These are phyloP conservation scores for Phialocephala sp. DNA, from an alignment of 2,329 filamentous ascomycete genomes.

Conservation along the genomic window DNA sequence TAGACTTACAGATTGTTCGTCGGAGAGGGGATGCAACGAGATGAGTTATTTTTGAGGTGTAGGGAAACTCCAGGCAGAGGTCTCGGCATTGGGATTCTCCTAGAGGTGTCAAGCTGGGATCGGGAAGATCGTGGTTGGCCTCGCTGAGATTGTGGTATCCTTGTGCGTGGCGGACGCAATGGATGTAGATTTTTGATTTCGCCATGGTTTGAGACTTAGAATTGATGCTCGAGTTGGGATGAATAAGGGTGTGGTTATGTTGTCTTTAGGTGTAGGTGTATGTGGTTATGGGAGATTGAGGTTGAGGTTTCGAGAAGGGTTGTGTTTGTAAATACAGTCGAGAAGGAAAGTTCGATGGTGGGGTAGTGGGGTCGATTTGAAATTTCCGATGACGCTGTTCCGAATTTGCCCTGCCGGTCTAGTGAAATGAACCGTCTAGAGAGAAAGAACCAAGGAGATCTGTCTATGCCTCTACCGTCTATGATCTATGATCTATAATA, in stretches of 20 bases:
- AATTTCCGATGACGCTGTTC: background rate
- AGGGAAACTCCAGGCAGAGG: conserved; percentile 67
- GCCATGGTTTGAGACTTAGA: conserved; percentile 24
- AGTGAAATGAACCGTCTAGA: background rate
- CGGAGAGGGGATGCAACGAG: conserved; percentile 81
- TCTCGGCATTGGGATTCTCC: conserved; percentile 75
- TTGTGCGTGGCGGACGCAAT: conserved; percentile 74
- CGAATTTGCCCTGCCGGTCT: background rate
- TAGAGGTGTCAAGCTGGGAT: conserved; percentile 78
- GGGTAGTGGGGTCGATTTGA: conserved; percentile 20
- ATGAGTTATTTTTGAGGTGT: conserved; percentile 68
- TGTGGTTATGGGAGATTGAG: background rate
- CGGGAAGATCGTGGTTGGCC: conserved; percentile 74
- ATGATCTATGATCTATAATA: conserved; percentile 1
- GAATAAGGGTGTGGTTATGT: background rate
- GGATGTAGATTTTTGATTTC: conserved; percentile 51
- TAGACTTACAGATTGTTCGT: conserved; percentile 56
- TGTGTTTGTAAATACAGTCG: background rate
- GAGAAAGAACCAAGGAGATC: background rate
- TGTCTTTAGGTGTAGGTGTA: too few relatives aligned
- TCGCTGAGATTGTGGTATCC: conserved; percentile 79
- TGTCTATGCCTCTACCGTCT: background rate
- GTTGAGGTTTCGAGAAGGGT: background rate
- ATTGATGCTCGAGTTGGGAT: background rate
- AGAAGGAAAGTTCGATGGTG: conserved; percentile 18